Base-by-base conservation (phyloP, 1,284 basidiomycete genomes). In the Trichosporon coremiiforme region DNA sequence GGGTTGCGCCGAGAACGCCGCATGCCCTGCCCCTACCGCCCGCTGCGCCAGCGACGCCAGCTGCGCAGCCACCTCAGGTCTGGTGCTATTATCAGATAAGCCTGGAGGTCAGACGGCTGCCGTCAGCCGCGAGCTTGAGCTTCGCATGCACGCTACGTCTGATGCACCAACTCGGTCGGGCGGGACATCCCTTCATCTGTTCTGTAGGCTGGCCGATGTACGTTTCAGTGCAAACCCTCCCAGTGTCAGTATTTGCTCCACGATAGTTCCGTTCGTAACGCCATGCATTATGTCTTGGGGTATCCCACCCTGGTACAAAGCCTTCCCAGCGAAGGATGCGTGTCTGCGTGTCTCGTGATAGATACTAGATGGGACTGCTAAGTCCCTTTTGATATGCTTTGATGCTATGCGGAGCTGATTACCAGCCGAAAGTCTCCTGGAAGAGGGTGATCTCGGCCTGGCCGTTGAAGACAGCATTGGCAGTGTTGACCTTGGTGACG, bases 391-490 rank as follows among this genome's bases (percentile, higher is more conserved):
- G 41, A 25, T 25, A 25, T 41, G 22, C 53, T 35, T 35, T 12
- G 53, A 25, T 25, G 25, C 25, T 25, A 25, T 25, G 6, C 15
- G 25, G 25, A 25, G 25, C 25, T 25, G 25, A 4, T 47, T 71
- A 79, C 75, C 75, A 79, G 47, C 78, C 78, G 60, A 77, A 79
- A 13, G 68, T 75, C 68, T 77, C 78, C n/a, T 70, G 68, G 50
- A 75, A 73, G 67, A 76, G 69, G 33, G 71, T 66, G 50, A 79
- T 70, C 17, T 63, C 41, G n/a, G 68, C 70, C 47, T 79, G 76
- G 20, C 78, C 78, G 6, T 68, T 62, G 29, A 74, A 53, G 15
- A 79, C 73, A 1, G 66, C 63, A 0, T 53, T 25, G 8, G 73
- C 65, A 5, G 71, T 72, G 65, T 75, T 75, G 38, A 76, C 73